A percentile compares a stretch with the other conserved stretches of the same genome.
Evolutionary conservation across 257 asterid genomes (phyloP).

Genomic region (Plantago elongata): DNA sequence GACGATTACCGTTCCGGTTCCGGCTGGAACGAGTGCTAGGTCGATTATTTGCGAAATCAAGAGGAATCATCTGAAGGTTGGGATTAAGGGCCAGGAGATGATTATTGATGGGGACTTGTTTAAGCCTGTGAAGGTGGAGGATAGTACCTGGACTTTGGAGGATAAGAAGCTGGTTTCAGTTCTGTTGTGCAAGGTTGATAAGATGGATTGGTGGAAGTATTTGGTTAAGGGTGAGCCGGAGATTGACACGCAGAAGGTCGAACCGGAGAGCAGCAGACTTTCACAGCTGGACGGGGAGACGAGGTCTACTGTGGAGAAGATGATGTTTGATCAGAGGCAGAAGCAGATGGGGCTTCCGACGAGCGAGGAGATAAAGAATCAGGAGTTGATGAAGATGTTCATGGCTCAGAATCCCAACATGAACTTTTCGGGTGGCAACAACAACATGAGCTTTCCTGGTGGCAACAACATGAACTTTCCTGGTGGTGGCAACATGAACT

Average conservation of each 20-base stretch:
- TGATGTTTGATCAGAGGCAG: conserved; percentile 59
- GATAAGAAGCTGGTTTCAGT: conserved; percentile 66
- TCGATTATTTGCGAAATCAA: conserved; percentile 41
- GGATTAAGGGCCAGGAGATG: conserved; percentile 45
- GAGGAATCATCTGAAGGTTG: conserved; percentile 49
- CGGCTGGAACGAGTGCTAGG: conserved; percentile 52
- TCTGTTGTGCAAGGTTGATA: conserved; percentile 65
- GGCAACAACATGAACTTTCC: too few species aligned
- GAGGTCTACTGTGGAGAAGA: conserved; percentile 72
- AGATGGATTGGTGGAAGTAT: conserved; percentile 93
- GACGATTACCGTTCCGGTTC: conserved; percentile 3
- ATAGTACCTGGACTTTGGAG: conserved; percentile 27
- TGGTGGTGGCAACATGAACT: too few species aligned
- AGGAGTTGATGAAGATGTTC: conserved; percentile 31
- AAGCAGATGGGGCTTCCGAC: conserved; percentile 75
- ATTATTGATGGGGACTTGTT: conserved; percentile 29
- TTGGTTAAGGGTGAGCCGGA: conserved; percentile 84
- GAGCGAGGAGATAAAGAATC: conserved; percentile 67
- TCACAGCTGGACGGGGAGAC: conserved; percentile 77
- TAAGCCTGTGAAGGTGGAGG: too few species aligned
- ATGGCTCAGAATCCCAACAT: neutral
- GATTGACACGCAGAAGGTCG: conserved; percentile 77
- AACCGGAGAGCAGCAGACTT: conserved; percentile 67
- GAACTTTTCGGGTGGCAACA: too few species aligned
- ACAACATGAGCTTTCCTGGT: too few species aligned